These are phyloP conservation scores for Podospora anserina DNA, from an alignment of 495 filamentous ascomycete genomes.

Conservation along the genomic window DNA sequence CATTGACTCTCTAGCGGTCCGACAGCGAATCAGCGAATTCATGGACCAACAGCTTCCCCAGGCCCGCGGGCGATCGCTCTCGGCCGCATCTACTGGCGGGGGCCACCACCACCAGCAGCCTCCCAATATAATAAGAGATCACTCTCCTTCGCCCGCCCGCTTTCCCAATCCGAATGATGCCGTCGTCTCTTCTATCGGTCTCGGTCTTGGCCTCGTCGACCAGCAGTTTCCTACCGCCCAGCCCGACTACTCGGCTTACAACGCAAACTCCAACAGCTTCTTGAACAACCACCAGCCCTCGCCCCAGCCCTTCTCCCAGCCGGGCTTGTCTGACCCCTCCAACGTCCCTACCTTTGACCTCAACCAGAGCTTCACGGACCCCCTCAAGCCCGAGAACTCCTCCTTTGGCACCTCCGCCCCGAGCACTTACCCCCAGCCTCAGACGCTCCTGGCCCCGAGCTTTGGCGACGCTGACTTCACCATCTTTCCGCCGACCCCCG, in stretches of 20 bases:
- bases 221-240: constrained; percentile 35
- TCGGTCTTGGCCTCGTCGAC: constrained; percentile 46
- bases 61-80: constrained; percentile 48
- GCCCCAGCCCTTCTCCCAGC: constrained; percentile 36
- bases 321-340: constrained; percentile 34
- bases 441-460: constrained; percentile 37
- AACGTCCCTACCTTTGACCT: constrained; percentile 38
- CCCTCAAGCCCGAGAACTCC: constrained; percentile 34
- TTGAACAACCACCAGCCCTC: constrained; percentile 41
- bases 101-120: constrained; percentile 38
- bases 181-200: constrained; percentile 38
- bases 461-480: constrained; percentile 53
- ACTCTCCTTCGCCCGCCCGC: constrained; percentile 49
- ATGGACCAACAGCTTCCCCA: constrained; percentile 50
- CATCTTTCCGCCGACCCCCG: constrained; percentile 44
- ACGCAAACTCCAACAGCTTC: constrained; percentile 35
- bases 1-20: constrained; percentile 14
- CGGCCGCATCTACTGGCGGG: constrained; percentile 36
- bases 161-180: constrained; percentile 42
- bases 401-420: constrained; percentile 30
- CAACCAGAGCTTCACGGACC: constrained; percentile 39
- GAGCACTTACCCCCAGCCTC: constrained; percentile 28
- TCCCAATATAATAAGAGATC: constrained; percentile 48
- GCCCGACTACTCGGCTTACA: constrained; percentile 38
- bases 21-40: constrained; percentile 19